A percentile compares a stretch with the other conserved stretches of the same genome.
These are phyloP conservation scores for Neonectria coccinea DNA, from an alignment of 2,329 filamentous ascomycete species.

Conservation along the genomic window DNA sequence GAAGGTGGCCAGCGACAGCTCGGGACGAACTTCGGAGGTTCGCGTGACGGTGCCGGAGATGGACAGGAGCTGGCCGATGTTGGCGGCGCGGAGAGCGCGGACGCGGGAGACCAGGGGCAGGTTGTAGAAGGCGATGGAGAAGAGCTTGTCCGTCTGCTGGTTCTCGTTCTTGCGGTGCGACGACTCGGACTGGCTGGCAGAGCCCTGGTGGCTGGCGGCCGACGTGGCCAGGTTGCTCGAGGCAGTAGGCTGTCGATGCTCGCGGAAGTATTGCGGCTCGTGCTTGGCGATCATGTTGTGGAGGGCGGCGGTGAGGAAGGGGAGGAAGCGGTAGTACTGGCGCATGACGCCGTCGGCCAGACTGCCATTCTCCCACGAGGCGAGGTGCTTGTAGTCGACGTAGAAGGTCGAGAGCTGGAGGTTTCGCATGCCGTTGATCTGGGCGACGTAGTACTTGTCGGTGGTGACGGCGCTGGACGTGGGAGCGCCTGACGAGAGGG, in stretches of 20 bases:
- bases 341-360: slow-evolving; percentile 87
- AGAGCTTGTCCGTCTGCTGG: slow-evolving; percentile 97
- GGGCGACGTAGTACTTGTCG: slow-evolving; percentile 86
- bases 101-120: slow-evolving; percentile 88
- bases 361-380: slow-evolving; percentile 79
- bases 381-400: slow-evolving; percentile 87
- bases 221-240: slow-evolving; percentile 79
- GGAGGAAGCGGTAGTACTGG: slow-evolving; percentile 95
- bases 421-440: slow-evolving; percentile 80
- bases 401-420: slow-evolving; percentile 87
- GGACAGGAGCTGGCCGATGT: slow-evolving; percentile 92
- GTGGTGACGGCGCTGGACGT: slow-evolving; percentile 78
- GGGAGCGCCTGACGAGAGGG: slow-evolving; percentile 70
- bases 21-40: slow-evolving; percentile 95
- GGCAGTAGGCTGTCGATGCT: slow-evolving; percentile 86
- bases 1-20: slow-evolving; percentile 92
- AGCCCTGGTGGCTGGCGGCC: slow-evolving; percentile 71
- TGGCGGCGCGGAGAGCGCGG: slow-evolving; percentile 85
- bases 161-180: slow-evolving; percentile 86
- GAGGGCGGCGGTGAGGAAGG: slow-evolving; percentile 87
- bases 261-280: slow-evolving; percentile 92
- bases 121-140: slow-evolving; percentile 93
- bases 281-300: slow-evolving; percentile 96
- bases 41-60: slow-evolving; percentile 97
- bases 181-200: slow-evolving; percentile 72